Conservation (phyloP, 768 basidiomycete species). For the Clavaria fumosa region DNA sequence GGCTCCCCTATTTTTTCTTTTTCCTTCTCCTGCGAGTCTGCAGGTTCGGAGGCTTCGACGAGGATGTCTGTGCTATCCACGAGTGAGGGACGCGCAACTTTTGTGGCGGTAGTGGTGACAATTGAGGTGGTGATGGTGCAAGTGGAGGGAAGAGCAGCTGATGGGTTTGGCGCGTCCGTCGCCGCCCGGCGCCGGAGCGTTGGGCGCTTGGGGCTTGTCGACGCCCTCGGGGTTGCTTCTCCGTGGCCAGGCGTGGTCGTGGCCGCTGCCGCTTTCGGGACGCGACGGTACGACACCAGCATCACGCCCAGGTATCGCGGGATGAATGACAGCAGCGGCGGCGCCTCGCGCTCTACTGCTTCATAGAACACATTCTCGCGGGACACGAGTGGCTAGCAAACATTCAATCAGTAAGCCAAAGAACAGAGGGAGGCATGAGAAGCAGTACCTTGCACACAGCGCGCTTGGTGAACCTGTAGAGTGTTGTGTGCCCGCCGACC, state of each 20-base stretch:
- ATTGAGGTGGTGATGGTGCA: slow-evolving; percentile 11
- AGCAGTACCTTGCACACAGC: slow-evolving; percentile 91
- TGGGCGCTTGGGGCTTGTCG: slow-evolving; percentile 15
- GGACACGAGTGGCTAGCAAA: slow-evolving; percentile 75
- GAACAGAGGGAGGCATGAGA: slow-evolving; percentile 9
- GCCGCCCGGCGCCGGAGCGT: slow-evolving; percentile 17
- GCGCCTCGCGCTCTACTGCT: slow-evolving; percentile 85
- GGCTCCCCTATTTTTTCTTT: slow-evolving; percentile 27
- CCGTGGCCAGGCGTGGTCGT: slow-evolving; percentile 4
- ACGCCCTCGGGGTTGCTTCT: slow-evolving; percentile 7
- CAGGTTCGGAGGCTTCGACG: no score
- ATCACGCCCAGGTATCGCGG: slow-evolving; percentile 98
- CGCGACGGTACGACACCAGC: slow-evolving; percentile 89
- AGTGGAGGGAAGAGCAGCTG: slow-evolving; percentile 9
- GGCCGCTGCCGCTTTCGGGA: slow-evolving; percentile 29
- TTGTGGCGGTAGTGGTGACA: no score
- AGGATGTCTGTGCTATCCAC: no score
- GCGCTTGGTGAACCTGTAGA: slow-evolving; percentile 94
- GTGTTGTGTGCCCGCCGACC: slow-evolving; percentile 93
- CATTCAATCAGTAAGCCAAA: slow-evolving; percentile 14
- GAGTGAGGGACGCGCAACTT: no score
- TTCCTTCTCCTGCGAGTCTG: slow-evolving; percentile 19
- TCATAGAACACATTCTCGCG: slow-evolving; percentile 98
- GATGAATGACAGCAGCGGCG: slow-evolving; percentile 83
- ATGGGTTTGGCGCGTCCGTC: not conserved